A percentile compares a stretch with the other conserved stretches of the same genome.
Evolutionary conservation across 2,329 filamentous ascomycete genomes (phyloP).

Genomic region (Penicillium sp.): DNA sequence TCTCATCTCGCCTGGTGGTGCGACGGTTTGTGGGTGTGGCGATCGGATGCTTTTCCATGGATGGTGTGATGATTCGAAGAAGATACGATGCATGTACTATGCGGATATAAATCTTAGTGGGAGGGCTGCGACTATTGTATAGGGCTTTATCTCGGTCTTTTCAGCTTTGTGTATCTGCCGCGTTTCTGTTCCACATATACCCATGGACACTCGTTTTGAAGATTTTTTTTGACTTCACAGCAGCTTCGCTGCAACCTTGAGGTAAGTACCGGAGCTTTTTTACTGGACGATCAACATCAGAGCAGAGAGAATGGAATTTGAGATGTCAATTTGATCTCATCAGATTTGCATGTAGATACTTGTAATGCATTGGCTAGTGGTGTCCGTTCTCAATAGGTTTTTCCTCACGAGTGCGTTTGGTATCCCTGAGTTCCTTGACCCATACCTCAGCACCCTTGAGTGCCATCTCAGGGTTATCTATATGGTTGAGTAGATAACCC

Average conservation of each 20-base stretch:
- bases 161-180: background rate
- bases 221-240: background rate
- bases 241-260: background rate
- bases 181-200: background rate
- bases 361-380: background rate
- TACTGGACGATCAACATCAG: no score
- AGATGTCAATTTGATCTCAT: no score
- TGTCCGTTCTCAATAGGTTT: background rate
- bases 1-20: slow-evolving; percentile 34
- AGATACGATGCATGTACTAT: slow-evolving; percentile 30
- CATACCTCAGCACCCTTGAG: slow-evolving; percentile 31
- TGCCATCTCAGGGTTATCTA: slow-evolving; percentile 31
- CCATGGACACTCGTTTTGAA: background rate
- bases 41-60: slow-evolving; percentile 35
- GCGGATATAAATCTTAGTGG: slow-evolving; percentile 26
- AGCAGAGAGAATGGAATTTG: no score
- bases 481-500: slow-evolving; percentile 40
- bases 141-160: background rate
- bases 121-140: slow-evolving; percentile 15
- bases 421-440: slow-evolving; percentile 26
- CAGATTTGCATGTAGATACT: background rate
- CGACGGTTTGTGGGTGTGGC: slow-evolving; percentile 31
- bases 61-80: slow-evolving; percentile 24
- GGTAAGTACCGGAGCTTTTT: no score
- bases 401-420: slow-evolving; percentile 22